Base-by-base conservation (phyloP, 2,329 filamentous ascomycete species). In the Xylaria sp. region DNA sequence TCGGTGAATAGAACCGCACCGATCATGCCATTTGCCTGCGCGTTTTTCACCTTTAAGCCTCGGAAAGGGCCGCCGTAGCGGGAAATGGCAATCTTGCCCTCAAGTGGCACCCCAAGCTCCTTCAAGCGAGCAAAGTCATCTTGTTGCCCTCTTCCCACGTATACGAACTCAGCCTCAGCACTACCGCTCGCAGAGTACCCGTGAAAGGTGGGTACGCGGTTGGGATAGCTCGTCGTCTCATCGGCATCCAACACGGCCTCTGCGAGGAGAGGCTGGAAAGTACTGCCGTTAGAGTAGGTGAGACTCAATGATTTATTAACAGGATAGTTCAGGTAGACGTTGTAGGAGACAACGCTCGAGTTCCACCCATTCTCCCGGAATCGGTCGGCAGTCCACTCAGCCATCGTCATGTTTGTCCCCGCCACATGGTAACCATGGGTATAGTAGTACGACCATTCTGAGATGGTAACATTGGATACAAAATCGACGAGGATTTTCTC, bases 171-270 rank as follows among this genome's bases (percentile, higher is more conserved):
- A 0, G 89, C 92, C 0, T 91, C 92, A 15, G 92, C 92, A 76
- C 92, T 92, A 0, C 93, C 93, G 41, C 84, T 91, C 0, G 92
- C 92, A 0, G 92, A 94, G 77, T 96, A 97, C 12, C 92, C 93
- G 73, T 96, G 91, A 80, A 95, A 97, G 0, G 90, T 93, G 6
- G 93, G 92, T 25, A 94, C 86, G 33, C 91, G 85, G 70, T 92
- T 86, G 6, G 85, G 82, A 41, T 91, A 83, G n/a, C 89, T 86
- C 36, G 89, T 92, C 0, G 92, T 93, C n/a, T 88, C 85, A 77
- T 96, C 93, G 68, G 93, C 89, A 5, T 89, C 84, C 1, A 96
- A 80, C 1, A 92, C 86, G 72, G 93, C 90, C 79, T 96, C 92
- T 73, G 91, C 89, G 60, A 95, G 79, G 4, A 84, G 88, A 1